Conservation (phyloP, 169 alveolate species). For the Blepharisma undulans region DNA sequence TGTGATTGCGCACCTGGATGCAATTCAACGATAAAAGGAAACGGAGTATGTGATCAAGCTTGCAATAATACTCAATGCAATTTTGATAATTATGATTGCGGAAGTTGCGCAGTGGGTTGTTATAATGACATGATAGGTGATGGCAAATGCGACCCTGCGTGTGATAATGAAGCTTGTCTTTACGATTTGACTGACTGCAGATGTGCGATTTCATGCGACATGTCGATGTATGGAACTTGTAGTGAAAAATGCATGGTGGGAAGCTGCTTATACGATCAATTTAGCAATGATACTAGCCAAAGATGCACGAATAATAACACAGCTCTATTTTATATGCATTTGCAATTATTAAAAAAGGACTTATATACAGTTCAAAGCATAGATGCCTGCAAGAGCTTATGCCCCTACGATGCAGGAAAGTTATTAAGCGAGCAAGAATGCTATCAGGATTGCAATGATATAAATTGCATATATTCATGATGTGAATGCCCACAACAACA, state of each 20-base stretch:
- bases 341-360: background rate
- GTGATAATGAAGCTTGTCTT: background rate
- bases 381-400: background rate
- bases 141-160: background rate
- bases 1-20: background rate
- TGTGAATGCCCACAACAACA: background rate
- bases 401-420: background rate
- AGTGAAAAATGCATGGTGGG: background rate
- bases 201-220: background rate
- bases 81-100: background rate
- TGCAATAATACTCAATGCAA: background rate
- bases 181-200: background rate
- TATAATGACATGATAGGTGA: background rate
- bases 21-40: background rate
- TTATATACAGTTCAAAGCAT: background rate
- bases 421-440: background rate
- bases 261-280: background rate
- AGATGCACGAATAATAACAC: background rate
- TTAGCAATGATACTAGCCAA: background rate
- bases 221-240: background rate
- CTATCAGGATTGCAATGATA: background rate
- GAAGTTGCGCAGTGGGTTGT: background rate
- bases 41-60: background rate
- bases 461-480: background rate
- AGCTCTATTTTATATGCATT: background rate